A percentile compares a stretch with the other conserved stretches of the same genome.
phyloP scores from a whole-genome alignment of 2,329 filamentous ascomycete species.

The Scedosporium aurantiacum region DNA sequence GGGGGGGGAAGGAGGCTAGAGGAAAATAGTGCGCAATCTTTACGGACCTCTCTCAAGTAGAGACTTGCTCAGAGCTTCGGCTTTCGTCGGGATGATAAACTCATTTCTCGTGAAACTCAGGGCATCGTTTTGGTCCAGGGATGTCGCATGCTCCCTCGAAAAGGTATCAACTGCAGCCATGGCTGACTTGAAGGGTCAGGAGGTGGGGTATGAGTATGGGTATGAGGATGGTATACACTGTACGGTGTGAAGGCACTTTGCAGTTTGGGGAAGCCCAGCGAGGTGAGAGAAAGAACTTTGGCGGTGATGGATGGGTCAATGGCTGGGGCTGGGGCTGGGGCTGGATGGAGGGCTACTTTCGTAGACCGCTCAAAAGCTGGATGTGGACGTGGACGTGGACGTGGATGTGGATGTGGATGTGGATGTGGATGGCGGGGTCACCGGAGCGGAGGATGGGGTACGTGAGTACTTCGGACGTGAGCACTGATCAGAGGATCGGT shows the following conservation, averaged over 20 bases:
- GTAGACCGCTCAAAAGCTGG: too few species aligned
- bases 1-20: background rate
- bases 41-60: slow-evolving; percentile 14
- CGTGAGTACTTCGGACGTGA: background rate
- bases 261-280: background rate
- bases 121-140: slow-evolving; percentile 44
- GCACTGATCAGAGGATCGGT: background rate
- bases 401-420: too few species aligned
- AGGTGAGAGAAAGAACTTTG: background rate
- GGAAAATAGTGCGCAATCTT: background rate
- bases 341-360: too few species aligned
- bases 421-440: too few species aligned
- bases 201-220: background rate
- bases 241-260: background rate
- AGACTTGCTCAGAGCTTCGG: slow-evolving; percentile 18
- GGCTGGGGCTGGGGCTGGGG: too few species aligned
- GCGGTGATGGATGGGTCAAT: background rate
- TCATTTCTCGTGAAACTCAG: slow-evolving; percentile 47
- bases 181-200: background rate
- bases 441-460: too few species aligned
- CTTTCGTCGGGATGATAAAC: slow-evolving; percentile 56
- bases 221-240: too few species aligned
- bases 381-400: too few species aligned
- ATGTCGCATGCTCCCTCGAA: slow-evolving; percentile 9
- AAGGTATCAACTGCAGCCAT: slow-evolving; percentile 1